Evolutionary conservation across 2,329 filamentous ascomycete genomes (phyloP).

Genomic region (Calonectria hawksworthii): DNA sequence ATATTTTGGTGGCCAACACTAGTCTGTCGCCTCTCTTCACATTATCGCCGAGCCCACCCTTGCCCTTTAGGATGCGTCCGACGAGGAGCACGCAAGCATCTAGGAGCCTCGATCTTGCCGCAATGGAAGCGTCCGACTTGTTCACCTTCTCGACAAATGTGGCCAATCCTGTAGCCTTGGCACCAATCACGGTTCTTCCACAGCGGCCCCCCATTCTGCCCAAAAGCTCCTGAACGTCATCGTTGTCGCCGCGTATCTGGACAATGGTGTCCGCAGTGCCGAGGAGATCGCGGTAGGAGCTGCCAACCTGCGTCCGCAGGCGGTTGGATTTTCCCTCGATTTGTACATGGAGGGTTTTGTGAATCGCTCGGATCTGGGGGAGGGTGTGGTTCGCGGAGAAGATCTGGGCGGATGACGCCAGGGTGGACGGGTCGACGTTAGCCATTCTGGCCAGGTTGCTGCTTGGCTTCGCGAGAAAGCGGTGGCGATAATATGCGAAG

Average conservation of each 20-base stretch:
- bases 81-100: constrained; percentile 66
- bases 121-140: constrained; percentile 46
- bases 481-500: constrained; percentile 6
- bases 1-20: constrained; percentile 75
- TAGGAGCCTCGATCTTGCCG: constrained; percentile 64
- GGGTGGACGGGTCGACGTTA: constrained; percentile 60
- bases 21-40: constrained; percentile 63
- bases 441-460: constrained; percentile 51
- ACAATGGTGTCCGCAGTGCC: constrained; percentile 96
- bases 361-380: constrained; percentile 74
- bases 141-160: constrained; percentile 56
- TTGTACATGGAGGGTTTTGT: constrained; percentile 70
- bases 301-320: constrained; percentile 74
- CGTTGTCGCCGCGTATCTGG: constrained; percentile 85
- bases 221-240: constrained; percentile 79
- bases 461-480: constrained; percentile 17
- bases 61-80: constrained; percentile 62
- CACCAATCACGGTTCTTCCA: constrained; percentile 78
- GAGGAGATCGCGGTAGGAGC: constrained; percentile 87
- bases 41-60: constrained; percentile 46
- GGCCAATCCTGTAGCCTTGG: constrained; percentile 72
- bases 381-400: constrained; percentile 70
- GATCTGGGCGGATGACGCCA: constrained; percentile 67
- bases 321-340: constrained; percentile 74
- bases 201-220: constrained; percentile 82